A percentile compares a stretch with the other conserved stretches of the same genome.
phyloP scores from a whole-genome alignment of 2,329 filamentous ascomycete species.

The Paecilomyces niveus region DNA sequence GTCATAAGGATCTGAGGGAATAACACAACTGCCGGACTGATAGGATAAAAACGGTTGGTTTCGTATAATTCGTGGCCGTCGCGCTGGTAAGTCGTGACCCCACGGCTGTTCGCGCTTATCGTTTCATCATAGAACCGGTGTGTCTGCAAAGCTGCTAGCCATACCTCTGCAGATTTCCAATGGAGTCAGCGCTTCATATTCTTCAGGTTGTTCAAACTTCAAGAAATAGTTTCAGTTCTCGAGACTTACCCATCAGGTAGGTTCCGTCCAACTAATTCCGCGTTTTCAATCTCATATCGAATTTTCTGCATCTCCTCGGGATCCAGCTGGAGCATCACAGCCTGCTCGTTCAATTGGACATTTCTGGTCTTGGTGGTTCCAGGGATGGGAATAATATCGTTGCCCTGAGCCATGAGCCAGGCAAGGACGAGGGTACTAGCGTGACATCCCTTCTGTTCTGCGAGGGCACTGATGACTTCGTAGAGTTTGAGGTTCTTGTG shows the following conservation, averaged over 20 bases:
- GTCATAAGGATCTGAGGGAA: neutral
- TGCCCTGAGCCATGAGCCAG: neutral
- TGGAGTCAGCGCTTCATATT: neutral
- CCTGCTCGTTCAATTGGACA: neutral
- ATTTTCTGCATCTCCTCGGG: neutral
- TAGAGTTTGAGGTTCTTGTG: neutral
- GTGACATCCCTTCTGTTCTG: neutral
- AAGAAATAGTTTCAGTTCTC: neutral
- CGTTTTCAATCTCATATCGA: neutral
- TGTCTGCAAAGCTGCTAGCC: neutral
- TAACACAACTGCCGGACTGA: too few species aligned
- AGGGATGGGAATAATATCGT: neutral
- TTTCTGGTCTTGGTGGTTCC: neutral
- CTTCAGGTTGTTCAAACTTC: neutral
- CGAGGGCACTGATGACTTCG: neutral
- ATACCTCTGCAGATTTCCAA: neutral
- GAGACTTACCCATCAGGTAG: neutral
- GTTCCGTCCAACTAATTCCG: neutral
- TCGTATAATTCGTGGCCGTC: too few species aligned
- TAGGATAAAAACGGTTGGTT: too few species aligned
- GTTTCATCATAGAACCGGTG: neutral
- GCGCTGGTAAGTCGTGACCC: too few species aligned
- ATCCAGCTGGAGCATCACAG: neutral
- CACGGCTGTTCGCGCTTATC: too few species aligned
- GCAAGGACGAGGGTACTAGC: neutral